Evolutionary conservation across 2,329 filamentous ascomycete species (phyloP), one percentile per base, ranked within the genome.

Genomic region (Aspergillus calidoustus): DNA sequence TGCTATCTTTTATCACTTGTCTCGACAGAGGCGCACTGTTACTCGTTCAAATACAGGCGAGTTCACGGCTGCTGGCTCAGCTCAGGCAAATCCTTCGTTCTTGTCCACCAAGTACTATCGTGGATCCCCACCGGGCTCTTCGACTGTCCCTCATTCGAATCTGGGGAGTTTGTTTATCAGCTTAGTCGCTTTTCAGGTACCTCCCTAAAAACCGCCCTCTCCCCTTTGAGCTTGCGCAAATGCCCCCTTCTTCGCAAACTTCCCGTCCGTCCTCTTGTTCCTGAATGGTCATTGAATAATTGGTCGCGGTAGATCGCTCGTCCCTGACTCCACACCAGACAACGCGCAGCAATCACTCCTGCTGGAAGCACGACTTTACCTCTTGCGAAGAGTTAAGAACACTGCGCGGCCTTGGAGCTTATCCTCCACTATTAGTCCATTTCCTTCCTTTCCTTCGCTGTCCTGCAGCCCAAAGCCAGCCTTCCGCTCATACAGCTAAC

Each of bases 261-360:
- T 53, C 63, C 57, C 31, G 48, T 48, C 63, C 56, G 49, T 23
- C 56, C 54, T 53, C 52, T 57, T 58, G 57, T 64, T 66, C 51
- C 57, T 65, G 64, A 66, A 68, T 65, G 66, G 62, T 61, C 57
- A 54, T 64, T 61, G 60, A 63, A 58, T 70, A 67, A 69, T 69
- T 69, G 66, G 66, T 65, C 53, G 65, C 61, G 64, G 68, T 66
- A 68, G 68, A 69, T 69, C 67, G 62, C 67, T 63, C 48, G 60
- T 67, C 63, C 62, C 63, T 59, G 60, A 61, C 65, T 69, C 68
- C 65, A 68, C 68, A 65, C 62, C 60, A 64, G 62, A 68, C 64
- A 65, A 64, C 67, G 54, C 61, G 34, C 62, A 64, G 67, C 64
- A 66, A 66, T 68, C 62, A 60, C 63, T 51, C 60, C 59, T 63